Conservation (phyloP, 176 grass and related monocot species). For the Echinochloa phyllopogon region DNA sequence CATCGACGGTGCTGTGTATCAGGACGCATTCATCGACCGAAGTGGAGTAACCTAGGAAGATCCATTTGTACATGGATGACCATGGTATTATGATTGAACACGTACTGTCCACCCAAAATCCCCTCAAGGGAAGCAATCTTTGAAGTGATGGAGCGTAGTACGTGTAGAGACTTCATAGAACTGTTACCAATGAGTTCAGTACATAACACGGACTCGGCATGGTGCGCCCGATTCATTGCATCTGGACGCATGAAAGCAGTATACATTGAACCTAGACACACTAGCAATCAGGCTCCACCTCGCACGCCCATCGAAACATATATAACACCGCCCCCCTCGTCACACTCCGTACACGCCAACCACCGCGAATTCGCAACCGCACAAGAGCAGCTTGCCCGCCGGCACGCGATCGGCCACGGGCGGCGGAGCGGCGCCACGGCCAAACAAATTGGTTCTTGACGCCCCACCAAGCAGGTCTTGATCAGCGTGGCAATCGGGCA, state of each 20-base stretch:
- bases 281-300: neutral
- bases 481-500: neutral
- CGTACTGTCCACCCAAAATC: neutral
- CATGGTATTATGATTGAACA: neutral
- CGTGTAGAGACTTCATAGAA: neutral
- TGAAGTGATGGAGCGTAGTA: neutral
- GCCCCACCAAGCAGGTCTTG: neutral
- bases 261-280: constrained; percentile 29
- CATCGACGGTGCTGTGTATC: constrained; percentile 22
- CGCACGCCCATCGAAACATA: constrained; percentile 28
- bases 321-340: constrained; percentile 18
- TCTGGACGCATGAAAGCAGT: constrained; percentile 16
- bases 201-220: neutral
- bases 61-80: neutral
- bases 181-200: neutral
- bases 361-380: neutral
- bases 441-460: neutral
- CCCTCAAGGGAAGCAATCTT: neutral
- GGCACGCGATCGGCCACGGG: neutral
- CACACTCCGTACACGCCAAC: neutral
- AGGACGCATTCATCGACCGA: constrained; percentile 35
- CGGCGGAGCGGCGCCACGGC: neutral
- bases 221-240: constrained; percentile 27
- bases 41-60: neutral
- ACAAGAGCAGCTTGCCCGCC: neutral